Evolutionary conservation across 805 yeast genomes (phyloP), one percentile per base, ranked within the genome.

Genomic region (Yarrowia yakushimensis): DNA sequence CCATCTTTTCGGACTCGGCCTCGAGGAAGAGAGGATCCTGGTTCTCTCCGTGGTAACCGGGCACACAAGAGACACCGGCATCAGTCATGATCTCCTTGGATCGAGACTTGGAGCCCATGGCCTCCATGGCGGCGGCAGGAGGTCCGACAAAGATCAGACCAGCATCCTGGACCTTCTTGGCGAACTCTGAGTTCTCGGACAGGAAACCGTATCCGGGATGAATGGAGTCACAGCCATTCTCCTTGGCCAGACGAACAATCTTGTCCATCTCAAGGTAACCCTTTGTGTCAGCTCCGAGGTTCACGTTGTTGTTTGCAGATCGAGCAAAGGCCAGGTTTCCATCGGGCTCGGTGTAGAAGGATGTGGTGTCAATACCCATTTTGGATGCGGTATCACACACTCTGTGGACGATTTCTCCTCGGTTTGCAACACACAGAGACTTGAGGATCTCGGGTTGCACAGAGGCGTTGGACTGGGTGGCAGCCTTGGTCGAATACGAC

Each of bases 141-240:
- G 75, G 75, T 11, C 75, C 75, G 2, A 72, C 70, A 60, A 71
- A 72, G n/a, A 71, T 63, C 41, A 72, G 59, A 18, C 74, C 74
- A 15, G 67, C 73, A 27, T 70, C 72, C 12, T 69, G 65, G 37
- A 72, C 72, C 30, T 68, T 64, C 59, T 71, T 68, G 20, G 74
- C 74, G 64, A 72, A 71, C 23, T 66, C 67, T 7, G 72, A 71
- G 62, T 72, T 72, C 69, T 82, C 85, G 9, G 83, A 79, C 63
- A 82, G 74, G 72, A 81, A 81, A 4, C 85, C 85, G 65, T 81
- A 81, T 23, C 85, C 85, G 0, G 85, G 85, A 64, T 81, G 81
- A 63, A 82, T 78, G 39, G 85, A 82, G 68, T 81, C 81, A 43
- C 83, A 82, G 7, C 81, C 82, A 4, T 78, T 70, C 46, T 70